Base-by-base conservation (phyloP, 371 early-diverging fungal species). In the Apophysomyces variabilis region DNA sequence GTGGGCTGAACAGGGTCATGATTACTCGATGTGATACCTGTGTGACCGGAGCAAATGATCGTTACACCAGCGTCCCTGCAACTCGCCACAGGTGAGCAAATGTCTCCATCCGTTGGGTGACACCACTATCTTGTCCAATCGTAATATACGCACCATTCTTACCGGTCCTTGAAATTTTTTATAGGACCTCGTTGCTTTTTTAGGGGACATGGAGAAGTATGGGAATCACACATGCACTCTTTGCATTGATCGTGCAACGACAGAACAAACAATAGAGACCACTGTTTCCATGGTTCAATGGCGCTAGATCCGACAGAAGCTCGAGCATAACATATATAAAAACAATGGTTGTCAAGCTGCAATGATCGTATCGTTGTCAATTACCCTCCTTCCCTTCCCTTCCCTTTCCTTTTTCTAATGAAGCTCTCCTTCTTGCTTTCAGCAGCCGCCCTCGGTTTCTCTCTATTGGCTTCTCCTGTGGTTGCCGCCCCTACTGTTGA, bases 11-110 rank as follows among this genome's bases (percentile, higher is more conserved):
- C 41, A 41, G 41, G 41, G 41, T 26, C 8, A 41, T 41, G 41
- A 50, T 50, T 21, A 21, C 21, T 50, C 8, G 16, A 50, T 21
- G 54, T 50, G n/a, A 50, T 26, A 50, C 54, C 5, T 50, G 54
- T 50, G 54, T 7, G 21, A 50, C 54, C 7, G 21, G 21, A 50
- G 90, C 13, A 41, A 60, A 96, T 90, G 6, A 96, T 79, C 54
- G 89, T 82, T 56, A 96, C 78, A 1, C 95, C 94, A 73, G 95
- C 94, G 76, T 98, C 97, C 38, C 98, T 97, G 37, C 96, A 76
- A 66, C 95, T 95, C 0, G 95, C 92, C 54, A 50, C 21, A 50
- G 21, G 9, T 21, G 9, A 50, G 21, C 21, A 9, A 26, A 21
- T 50, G 18, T 11, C 21, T 7, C 21, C 9, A 21, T 18, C 54